Evolutionary conservation across 768 basidiomycete genomes (phyloP).

Genomic region (Lentinus brumalis): DNA sequence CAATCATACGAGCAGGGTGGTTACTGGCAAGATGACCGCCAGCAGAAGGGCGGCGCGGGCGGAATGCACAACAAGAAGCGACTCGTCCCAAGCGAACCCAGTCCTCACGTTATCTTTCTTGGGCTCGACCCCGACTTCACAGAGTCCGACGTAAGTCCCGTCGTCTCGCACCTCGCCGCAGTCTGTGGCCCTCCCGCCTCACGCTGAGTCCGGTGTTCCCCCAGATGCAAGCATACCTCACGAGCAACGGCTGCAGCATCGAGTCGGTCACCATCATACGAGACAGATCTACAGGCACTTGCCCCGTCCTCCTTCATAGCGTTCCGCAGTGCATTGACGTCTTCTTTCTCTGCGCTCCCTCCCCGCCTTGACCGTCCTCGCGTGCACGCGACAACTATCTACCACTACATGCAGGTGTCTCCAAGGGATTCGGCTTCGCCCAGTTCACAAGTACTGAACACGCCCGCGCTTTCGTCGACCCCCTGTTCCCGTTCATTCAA

Average conservation of each 20-base stretch:
- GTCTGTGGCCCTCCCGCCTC: background rate
- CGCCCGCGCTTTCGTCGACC: slow-evolving; percentile 89
- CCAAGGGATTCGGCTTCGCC: slow-evolving; percentile 97
- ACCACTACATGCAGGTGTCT: slow-evolving; percentile 66
- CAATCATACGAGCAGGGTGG: slow-evolving; percentile 43
- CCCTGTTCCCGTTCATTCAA: slow-evolving; percentile 87
- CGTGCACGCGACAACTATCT: slow-evolving; percentile 48
- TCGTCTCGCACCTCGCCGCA: slow-evolving; percentile 15
- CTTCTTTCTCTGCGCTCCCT: slow-evolving; percentile 42
- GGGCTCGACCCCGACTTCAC: slow-evolving; percentile 91
- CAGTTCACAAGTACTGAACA: slow-evolving; percentile 87
- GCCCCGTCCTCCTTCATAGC: slow-evolving; percentile 72
- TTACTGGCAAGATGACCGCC: slow-evolving; percentile 52
- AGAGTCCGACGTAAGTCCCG: slow-evolving; percentile 84
- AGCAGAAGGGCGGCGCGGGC: slow-evolving; percentile 29
- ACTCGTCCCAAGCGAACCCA: slow-evolving; percentile 80
- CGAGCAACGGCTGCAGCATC: slow-evolving; percentile 69
- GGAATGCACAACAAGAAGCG: slow-evolving; percentile 62
- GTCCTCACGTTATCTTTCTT: slow-evolving; percentile 93
- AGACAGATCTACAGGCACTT: slow-evolving; percentile 96
- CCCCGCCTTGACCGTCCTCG: slow-evolving; percentile 7
- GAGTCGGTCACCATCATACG: slow-evolving; percentile 94
- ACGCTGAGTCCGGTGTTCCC: background rate
- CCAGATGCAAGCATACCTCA: slow-evolving; percentile 81
- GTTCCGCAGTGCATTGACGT: slow-evolving; percentile 71